A percentile compares a stretch with the other conserved stretches of the same genome.
phyloP scores from a whole-genome alignment of 2,329 filamentous ascomycete genomes.

The Cladosporium oxysporum region DNA sequence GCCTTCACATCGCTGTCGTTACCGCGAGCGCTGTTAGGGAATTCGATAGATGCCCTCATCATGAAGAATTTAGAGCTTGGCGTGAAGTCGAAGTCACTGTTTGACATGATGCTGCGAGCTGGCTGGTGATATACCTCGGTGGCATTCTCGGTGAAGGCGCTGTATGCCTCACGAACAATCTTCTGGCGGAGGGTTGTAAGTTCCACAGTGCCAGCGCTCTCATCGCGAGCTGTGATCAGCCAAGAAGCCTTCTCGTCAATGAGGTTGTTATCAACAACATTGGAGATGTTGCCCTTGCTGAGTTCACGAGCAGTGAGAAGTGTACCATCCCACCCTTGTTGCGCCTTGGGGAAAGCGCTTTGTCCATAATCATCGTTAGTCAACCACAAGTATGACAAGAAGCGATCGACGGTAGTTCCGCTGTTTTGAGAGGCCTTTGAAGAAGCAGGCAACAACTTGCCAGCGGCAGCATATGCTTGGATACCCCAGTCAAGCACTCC shows the following conservation, averaged over 20 bases:
- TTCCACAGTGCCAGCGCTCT: constrained; percentile 36
- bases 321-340: constrained; percentile 50
- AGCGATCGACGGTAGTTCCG: constrained; percentile 43
- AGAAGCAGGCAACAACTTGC: constrained; percentile 43
- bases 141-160: constrained; percentile 36
- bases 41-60: constrained; percentile 41
- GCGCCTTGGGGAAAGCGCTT: constrained; percentile 41
- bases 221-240: constrained; percentile 38
- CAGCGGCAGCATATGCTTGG: constrained; percentile 48
- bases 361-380: constrained; percentile 48
- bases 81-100: constrained; percentile 27
- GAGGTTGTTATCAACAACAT: constrained; percentile 46
- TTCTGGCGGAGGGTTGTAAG: constrained; percentile 43
- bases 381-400: constrained; percentile 47
- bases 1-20: constrained; percentile 38
- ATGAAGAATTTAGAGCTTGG: constrained; percentile 44
- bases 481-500: constrained; percentile 46
- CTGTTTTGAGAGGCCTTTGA: constrained; percentile 43
- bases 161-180: constrained; percentile 42
- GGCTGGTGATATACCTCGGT: constrained; percentile 26
- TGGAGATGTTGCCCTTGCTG: constrained; percentile 42
- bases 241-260: constrained; percentile 43
- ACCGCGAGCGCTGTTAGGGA: constrained; percentile 39
- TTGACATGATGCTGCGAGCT: constrained; percentile 6
- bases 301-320: constrained; percentile 48